Conservation (phyloP, 768 basidiomycete genomes). For the Boletus rex-veris region DNA sequence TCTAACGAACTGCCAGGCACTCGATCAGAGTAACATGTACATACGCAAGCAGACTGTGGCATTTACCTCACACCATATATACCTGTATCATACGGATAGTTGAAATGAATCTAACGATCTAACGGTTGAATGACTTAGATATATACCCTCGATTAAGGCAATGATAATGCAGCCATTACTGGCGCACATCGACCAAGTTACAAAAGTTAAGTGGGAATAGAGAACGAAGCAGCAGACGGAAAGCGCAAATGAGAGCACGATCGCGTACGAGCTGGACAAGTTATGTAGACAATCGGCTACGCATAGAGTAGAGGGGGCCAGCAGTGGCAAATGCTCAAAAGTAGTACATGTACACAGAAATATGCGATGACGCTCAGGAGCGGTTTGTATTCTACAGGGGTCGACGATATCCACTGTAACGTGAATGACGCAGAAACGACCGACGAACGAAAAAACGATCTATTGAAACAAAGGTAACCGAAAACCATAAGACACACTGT, state of each 20-base stretch:
- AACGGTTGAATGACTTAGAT: background rate
- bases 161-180: background rate
- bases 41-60: no score
- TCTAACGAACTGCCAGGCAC: background rate
- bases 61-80: background rate
- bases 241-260: slow-evolving; percentile 9
- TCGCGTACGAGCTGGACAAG: slow-evolving; percentile 5
- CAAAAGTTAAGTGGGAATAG: background rate
- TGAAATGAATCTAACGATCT: no score
- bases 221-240: slow-evolving; percentile 6
- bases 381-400: slow-evolving; percentile 24
- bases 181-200: background rate
- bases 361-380: slow-evolving; percentile 14
- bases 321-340: background rate
- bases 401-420: slow-evolving; percentile 14
- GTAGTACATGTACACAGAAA: slow-evolving; percentile 32
- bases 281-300: slow-evolving; percentile 14
- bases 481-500: slow-evolving; percentile 10
- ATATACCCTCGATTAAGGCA: background rate
- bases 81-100: background rate
- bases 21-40: no score
- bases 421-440: background rate
- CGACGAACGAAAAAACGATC: slow-evolving; percentile 12
- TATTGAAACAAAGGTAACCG: slow-evolving; percentile 26
- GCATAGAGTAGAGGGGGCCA: slow-evolving; percentile 20